Evolutionary conservation across 768 basidiomycete genomes (phyloP), one percentile per base, ranked within the genome.

Genomic region (Trametes elegans): DNA sequence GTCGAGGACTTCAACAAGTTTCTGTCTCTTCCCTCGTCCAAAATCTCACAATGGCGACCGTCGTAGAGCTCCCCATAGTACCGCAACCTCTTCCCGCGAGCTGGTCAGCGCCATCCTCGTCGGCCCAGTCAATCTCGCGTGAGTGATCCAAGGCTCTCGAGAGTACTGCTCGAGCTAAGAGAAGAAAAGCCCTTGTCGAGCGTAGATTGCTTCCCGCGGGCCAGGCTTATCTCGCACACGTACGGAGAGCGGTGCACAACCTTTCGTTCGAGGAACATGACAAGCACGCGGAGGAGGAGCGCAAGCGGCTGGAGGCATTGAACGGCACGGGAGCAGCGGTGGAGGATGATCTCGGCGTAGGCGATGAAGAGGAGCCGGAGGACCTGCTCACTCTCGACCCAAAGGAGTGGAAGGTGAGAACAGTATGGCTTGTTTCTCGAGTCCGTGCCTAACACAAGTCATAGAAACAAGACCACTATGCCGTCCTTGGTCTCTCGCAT

Each of bases 401-500:
- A 6, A 98, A 98, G 73, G 93, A 96, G 68, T 98, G 97, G 96
- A 99, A 98, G 82, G 91, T 90, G 59, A 36, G 75, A 65, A n/a
- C 14, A 3, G 11, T 14, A 7, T 4, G 24, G 21, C 10, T n/a
- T 34, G 31, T 21, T 36, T 2, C 40, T 13, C 0, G 26, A 18
- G 11, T 19, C n/a, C 3, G 1, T 29, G 5, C 38, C 39, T 7
- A 50, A 3, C 21, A 34, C 9, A 16, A 55, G 7, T 7, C 44
- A 19, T 63, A 94, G 90, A 94, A 96, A 84, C 97, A 98, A 82
- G 96, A 99, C 69, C 91, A 98, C 68, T 99, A 99, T 67, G 90
- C 90, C 52, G 93, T 99, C 35, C 87, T 99, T 49, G 97, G 97
- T 61, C 82, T 99, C 8, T 94, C 93, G 34, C 87, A 88, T 66